A percentile compares a stretch with the other conserved stretches of the same genome.
phyloP scores from a whole-genome alignment of 495 filamentous ascomycete genomes.

The Cercophora sp. region DNA sequence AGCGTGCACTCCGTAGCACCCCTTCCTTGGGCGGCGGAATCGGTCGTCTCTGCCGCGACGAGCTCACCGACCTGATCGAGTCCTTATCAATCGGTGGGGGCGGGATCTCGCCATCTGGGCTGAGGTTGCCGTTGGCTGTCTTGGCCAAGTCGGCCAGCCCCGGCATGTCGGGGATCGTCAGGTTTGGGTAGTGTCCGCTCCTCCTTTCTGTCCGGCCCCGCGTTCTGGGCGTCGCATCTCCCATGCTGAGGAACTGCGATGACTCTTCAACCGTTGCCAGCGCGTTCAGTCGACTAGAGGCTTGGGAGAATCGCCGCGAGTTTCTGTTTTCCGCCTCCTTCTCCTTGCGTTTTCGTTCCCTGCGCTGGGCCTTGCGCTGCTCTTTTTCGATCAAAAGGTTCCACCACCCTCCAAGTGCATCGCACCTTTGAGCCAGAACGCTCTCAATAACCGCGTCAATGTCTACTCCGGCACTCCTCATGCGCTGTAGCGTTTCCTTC shows the following conservation, averaged over 20 bases:
- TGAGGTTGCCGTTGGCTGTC: conserved; percentile 30
- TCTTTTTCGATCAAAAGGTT: conserved; percentile 92
- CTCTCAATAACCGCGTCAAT: conserved; percentile 93
- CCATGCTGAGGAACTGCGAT: conserved; percentile 36
- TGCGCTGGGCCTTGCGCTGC: conserved; percentile 77
- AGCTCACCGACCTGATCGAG: conserved; percentile 64
- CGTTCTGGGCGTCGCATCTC: conserved; percentile 53
- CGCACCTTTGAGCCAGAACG: conserved; percentile 83
- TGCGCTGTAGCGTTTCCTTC: conserved; percentile 85
- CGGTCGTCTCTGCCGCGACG: conserved; percentile 65
- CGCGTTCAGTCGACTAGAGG: conserved; percentile 77
- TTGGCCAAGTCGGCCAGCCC: conserved; percentile 61
- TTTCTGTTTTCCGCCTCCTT: conserved; percentile 76
- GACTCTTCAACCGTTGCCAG: conserved; percentile 76
- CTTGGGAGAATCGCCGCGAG: conserved; percentile 75
- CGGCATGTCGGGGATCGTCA: conserved; percentile 61
- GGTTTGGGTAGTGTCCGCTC: conserved; percentile 47
- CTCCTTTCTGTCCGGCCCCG: conserved; percentile 50
- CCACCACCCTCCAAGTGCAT: conserved; percentile 94
- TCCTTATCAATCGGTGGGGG: conserved; percentile 75
- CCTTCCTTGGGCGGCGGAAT: conserved; percentile 81
- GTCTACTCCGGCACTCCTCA: conserved; percentile 92
- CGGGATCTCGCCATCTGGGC: conserved; percentile 45
- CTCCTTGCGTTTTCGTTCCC: conserved; percentile 82
- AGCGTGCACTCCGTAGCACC: conserved; percentile 54